A percentile compares a stretch with the other conserved stretches of the same genome.
Conservation (phyloP, 805 yeast genomes). For the Ogataea populi-albae region DNA sequence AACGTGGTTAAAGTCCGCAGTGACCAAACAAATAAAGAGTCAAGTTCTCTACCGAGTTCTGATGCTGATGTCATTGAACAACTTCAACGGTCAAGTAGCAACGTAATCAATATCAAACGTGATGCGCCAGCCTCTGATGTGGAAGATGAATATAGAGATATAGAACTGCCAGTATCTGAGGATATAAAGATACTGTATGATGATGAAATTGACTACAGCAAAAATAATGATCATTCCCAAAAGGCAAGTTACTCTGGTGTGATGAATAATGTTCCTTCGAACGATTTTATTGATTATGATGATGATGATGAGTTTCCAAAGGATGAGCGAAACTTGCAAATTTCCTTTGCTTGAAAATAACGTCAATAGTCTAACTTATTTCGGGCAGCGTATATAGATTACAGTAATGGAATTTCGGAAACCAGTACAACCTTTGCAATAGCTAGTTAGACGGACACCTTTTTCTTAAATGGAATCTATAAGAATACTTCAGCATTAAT, state of each 20-base stretch:
- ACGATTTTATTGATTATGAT: constrained; percentile 24
- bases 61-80: constrained; percentile 1
- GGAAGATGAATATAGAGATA: constrained; percentile 16
- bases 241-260: too few species aligned
- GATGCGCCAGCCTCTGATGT: background rate
- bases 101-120: too few species aligned
- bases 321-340: constrained; percentile 29
- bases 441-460: too few species aligned
- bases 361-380: too few species aligned
- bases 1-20: constrained; percentile 6
- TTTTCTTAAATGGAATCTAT: constrained; percentile 29
- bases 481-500: constrained; percentile 85
- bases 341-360: constrained; percentile 27
- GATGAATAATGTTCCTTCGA: too few species aligned
- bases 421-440: too few species aligned
- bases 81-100: constrained; percentile 2
- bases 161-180: constrained; percentile 17
- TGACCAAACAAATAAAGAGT: background rate
- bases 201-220: constrained; percentile 19
- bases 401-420: constrained; percentile 5
- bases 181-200: constrained; percentile 20
- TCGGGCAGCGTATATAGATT: constrained; percentile 5
- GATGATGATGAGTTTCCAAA: constrained; percentile 36
- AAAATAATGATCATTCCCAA: constrained; percentile 1
- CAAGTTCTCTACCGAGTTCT: background rate